Evolutionary conservation across 768 basidiomycete species (phyloP), one percentile per base, ranked within the genome.

Genomic region (Collybiopsis luxurians): DNA sequence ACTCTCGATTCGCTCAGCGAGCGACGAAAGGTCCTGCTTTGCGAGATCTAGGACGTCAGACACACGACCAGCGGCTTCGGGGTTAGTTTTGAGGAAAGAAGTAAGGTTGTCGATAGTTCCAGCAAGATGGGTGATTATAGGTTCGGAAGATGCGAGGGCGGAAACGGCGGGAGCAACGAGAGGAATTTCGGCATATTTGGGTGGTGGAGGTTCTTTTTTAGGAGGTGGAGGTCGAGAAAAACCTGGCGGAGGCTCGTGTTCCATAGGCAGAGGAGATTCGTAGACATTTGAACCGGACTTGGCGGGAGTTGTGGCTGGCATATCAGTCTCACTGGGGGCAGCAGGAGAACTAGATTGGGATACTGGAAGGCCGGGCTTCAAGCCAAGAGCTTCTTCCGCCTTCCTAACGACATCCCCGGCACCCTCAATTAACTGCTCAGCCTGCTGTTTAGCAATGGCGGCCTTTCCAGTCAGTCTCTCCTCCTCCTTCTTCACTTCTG

Each of bases 221-320:
- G 80, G 72, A 19, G 84, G 78, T 21, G 74, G 61, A 12, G 90
- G 85, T 38, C 85, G 79, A 55, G 80, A 76, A 69, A 85, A 98
- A 19, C 96, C 96, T 23, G 92, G 92, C 31, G 96, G 95, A 10
- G 89, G 92, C 70, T 98, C 95, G 68, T 91, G 92, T 12, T 95
- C 96, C 50, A 99, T 72, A n/a, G 96, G 97, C 23, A 98, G 77
- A 5, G 88, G 87, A 17, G 73, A 80, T 44, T 74, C 71, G 66
- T 96, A 96, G 19, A 89, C 74, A n/a, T 58, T 55, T 53, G 28
- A 60, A 56, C 56, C 64, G 57, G 23, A 58, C 40, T 42, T 42
- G n/a, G n/a, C 59, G 27, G 59, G 59, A 59, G 50, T 44, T 21
- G 48, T 53, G 10, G 13, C 10, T 26, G 53, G 6, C 3, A 43